These are phyloP conservation scores for Pistacia atlantica DNA, from an alignment of 345 rosid genomes.

Conservation along the genomic window DNA sequence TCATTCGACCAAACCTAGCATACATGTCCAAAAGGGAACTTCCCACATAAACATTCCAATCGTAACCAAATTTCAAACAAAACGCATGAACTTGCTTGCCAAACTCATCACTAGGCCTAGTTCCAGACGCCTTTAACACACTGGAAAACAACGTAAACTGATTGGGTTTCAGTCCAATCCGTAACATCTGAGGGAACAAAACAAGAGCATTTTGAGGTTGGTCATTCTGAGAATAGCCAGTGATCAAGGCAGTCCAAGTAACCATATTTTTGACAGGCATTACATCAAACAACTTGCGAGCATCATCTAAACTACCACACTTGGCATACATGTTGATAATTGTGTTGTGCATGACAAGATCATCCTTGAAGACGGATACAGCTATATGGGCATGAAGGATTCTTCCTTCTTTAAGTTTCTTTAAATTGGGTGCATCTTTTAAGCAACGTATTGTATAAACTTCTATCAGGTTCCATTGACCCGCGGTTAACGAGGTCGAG, in stretches of 20 bases:
- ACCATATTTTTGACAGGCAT: slow-evolving; percentile 49
- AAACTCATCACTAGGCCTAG: slow-evolving; percentile 18
- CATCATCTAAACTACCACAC: slow-evolving; percentile 49
- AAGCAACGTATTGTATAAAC: slow-evolving; percentile 39
- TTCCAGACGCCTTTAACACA: slow-evolving; percentile 61
- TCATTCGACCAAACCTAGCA: slow-evolving; percentile 51
- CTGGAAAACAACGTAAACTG: slow-evolving; percentile 59
- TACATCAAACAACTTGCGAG: slow-evolving; percentile 52
- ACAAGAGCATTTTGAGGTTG: slow-evolving; percentile 45
- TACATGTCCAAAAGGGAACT: slow-evolving; percentile 65
- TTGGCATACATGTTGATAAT: slow-evolving; percentile 48
- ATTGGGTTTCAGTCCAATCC: slow-evolving; percentile 45
- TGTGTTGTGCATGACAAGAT: slow-evolving; percentile 43
- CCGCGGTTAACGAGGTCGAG: slow-evolving; percentile 36
- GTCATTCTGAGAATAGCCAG: slow-evolving; percentile 57
- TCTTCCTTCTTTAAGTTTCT: slow-evolving; percentile 36
- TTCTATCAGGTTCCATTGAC: slow-evolving; percentile 32
- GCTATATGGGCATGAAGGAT: slow-evolving; percentile 43
- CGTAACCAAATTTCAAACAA: slow-evolving; percentile 46
- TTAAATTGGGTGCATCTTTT: slow-evolving; percentile 47
- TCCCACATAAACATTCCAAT: slow-evolving; percentile 60
- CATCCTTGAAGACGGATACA: slow-evolving; percentile 37
- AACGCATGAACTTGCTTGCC: slow-evolving; percentile 63
- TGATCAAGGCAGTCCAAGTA: slow-evolving; percentile 63
- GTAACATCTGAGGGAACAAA: slow-evolving; percentile 50